Conservation (phyloP, 106 monocot species). For the Narthecium ossifragum region DNA sequence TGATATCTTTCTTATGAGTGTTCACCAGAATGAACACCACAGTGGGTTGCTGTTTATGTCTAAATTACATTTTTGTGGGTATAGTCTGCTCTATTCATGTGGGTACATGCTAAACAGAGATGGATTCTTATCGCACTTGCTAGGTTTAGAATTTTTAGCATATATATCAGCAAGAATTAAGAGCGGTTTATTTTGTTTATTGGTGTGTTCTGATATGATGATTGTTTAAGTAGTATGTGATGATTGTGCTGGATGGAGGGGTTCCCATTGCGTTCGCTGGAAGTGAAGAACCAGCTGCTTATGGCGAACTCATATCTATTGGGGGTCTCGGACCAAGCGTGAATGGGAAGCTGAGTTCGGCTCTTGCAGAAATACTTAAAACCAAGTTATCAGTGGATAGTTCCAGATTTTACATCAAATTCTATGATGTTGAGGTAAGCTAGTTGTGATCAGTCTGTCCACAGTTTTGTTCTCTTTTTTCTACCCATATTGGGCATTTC, state of each 20-base stretch:
- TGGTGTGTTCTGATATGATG: background rate
- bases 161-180: too few species aligned
- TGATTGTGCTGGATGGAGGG: conserved; percentile 73
- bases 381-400: conserved; percentile 63
- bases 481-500: background rate
- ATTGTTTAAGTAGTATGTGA: conserved; percentile 61
- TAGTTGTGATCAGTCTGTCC: too few species aligned
- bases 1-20: too few species aligned
- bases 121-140: too few species aligned
- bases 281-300: conserved; percentile 78
- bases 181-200: too few species aligned
- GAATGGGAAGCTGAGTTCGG: conserved; percentile 77
- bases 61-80: too few species aligned
- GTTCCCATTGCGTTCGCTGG: conserved; percentile 82
- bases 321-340: conserved; percentile 70
- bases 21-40: too few species aligned
- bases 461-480: background rate
- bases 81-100: too few species aligned
- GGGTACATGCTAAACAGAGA: too few species aligned
- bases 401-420: conserved; percentile 93
- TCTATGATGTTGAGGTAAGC: conserved; percentile 68
- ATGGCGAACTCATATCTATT: conserved; percentile 83
- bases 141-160: too few species aligned
- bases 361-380: conserved; percentile 85
- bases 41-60: too few species aligned